Evolutionary conservation across 306 rosid species (phyloP), one percentile per base, ranked within the genome.

Genomic region (Notholithocarpus densiflorus): DNA sequence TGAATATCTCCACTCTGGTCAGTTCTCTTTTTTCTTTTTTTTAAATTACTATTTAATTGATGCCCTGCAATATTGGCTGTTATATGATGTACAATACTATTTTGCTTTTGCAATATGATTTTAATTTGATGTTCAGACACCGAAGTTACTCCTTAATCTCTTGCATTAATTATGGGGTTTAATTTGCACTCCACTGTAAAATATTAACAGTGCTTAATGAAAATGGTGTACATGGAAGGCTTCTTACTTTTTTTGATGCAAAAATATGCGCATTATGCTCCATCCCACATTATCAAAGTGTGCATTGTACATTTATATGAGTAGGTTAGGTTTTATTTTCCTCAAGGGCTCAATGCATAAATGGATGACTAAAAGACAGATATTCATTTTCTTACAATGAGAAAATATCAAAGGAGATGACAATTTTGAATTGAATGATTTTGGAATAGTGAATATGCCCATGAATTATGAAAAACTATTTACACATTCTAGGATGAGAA

Each of bases 1-100:
- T 37, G 45, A 79, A 56, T 75, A 72, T 83, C 68, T 62, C 89
- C 23, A 68, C 80, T 80, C 77, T 90, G 80, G 98, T 89, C 79
- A 89, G 93, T 87, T 48, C 53, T 48, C 17, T 48, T 48, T 0
- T 48, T 55, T 73, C 32, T 77, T 17, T 61, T 3, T 15, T 82
- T 55, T 32, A 31, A 12, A 12, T 37, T 37, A 37, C 45, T 52
- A 32, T 65, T 29, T 15, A 70, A 34, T 32, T 75, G 70, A 4
- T 66, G 69, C 68, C 66, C 71, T 55, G 21, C 56, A 21, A 66
- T 68, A 17, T 71, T 32, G 32, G 5, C 65, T 27, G 24, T 61
- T 19, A 34, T 34, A 34, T 17, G 72, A 64, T 66, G 37, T 34
- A 19, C 52, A 34, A 32, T 19, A 66, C 52, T 18, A 32, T 31